Conservation (phyloP, 805 yeast genomes). For the Saccharomycopsis sp. region DNA sequence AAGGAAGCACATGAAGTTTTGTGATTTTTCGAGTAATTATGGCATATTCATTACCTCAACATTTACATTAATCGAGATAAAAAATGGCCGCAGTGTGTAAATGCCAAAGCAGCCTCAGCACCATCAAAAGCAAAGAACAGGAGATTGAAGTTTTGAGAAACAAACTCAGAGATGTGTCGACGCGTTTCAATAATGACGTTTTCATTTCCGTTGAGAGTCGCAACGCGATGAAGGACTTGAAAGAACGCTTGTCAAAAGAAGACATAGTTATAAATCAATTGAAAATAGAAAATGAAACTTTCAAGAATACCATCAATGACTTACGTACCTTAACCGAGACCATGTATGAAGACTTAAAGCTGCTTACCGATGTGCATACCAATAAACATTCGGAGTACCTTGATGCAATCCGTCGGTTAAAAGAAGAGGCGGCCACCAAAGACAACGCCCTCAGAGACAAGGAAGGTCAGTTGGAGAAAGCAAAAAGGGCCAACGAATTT, state of each 20-base stretch:
- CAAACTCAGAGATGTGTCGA: neutral
- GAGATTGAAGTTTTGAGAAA: neutral
- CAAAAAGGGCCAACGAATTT: neutral
- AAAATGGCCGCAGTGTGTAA: neutral
- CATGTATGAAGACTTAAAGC: neutral
- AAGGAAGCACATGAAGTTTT: neutral
- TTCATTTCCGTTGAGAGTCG: neutral
- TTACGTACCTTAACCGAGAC: neutral
- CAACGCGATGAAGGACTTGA: neutral
- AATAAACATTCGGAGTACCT: neutral
- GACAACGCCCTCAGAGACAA: neutral
- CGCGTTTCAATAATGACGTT: neutral
- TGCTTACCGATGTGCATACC: neutral
- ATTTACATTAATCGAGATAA: neutral
- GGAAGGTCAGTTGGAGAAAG: neutral
- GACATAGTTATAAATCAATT: neutral
- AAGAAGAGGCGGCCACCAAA: neutral
- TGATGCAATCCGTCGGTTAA: neutral
- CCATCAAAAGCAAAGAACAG: neutral
- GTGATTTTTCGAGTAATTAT: neutral
- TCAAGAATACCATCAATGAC: neutral
- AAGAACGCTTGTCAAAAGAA: neutral
- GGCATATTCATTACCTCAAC: neutral
- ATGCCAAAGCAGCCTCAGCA: neutral
- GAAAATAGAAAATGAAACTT: neutral